A percentile compares a stretch with the other conserved stretches of the same genome.
These are phyloP conservation scores for Hortaea sp. DNA, from an alignment of 2,329 filamentous ascomycete genomes.

Conservation along the genomic window DNA sequence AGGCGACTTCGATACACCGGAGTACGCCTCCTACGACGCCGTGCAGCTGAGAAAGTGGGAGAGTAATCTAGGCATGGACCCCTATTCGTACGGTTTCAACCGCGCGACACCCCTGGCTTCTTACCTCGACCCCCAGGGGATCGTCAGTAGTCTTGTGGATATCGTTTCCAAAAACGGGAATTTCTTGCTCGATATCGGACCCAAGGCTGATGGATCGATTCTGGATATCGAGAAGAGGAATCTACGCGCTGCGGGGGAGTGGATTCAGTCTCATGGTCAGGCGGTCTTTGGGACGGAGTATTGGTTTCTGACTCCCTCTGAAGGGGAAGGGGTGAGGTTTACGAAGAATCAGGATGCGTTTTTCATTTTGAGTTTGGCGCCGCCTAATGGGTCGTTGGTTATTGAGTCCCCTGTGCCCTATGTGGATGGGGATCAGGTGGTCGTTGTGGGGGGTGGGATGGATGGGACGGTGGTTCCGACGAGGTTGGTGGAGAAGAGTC, in stretches of 20 bases:
- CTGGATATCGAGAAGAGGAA: slow-evolving; percentile 38
- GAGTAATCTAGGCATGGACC: slow-evolving; percentile 50
- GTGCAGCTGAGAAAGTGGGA: slow-evolving; percentile 51
- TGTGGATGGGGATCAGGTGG: slow-evolving; percentile 37
- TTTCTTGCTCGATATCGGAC: slow-evolving; percentile 47
- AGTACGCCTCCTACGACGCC: slow-evolving; percentile 43
- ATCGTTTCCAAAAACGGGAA: slow-evolving; percentile 49
- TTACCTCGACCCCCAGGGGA: slow-evolving; percentile 44
- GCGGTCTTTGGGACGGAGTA: slow-evolving; percentile 50
- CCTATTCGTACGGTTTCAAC: slow-evolving; percentile 51
- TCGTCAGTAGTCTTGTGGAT: slow-evolving; percentile 42
- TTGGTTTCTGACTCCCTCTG: slow-evolving; percentile 39
- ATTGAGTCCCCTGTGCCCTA: slow-evolving; percentile 39
- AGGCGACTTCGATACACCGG: slow-evolving; percentile 51
- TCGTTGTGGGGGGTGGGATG: slow-evolving; percentile 31
- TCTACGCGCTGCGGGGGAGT: slow-evolving; percentile 42
- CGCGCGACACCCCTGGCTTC: slow-evolving; percentile 38
- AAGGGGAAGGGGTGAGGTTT: slow-evolving; percentile 39
- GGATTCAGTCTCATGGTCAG: slow-evolving; percentile 45
- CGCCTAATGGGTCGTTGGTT: slow-evolving; percentile 31
- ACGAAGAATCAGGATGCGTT: slow-evolving; percentile 45
- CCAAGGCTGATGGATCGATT: slow-evolving; percentile 46
- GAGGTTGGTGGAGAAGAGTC: slow-evolving; percentile 12
- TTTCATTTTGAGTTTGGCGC: slow-evolving; percentile 39
- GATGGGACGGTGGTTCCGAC: slow-evolving; percentile 20